Base-by-base conservation (phyloP, 345 rosid genomes). In the Eucalyptus polybractea region DNA sequence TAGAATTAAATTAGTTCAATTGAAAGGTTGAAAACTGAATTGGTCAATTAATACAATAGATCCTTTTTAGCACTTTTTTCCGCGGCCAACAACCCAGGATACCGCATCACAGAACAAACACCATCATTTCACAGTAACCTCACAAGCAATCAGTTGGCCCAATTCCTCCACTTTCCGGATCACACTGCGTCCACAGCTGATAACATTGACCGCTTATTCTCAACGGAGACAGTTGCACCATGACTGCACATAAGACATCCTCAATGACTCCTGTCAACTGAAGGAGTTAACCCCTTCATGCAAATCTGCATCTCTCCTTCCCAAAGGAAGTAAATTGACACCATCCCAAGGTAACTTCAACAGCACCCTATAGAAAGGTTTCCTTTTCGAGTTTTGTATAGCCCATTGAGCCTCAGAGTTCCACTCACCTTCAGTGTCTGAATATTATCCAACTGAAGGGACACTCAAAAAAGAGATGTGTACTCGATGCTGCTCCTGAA, bases 11-110 rank as follows among this genome's bases (percentile, higher is more conserved):
- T 24, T 22, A 5, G 0, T 56, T 56, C 0, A 56, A 56, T 22
- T 24, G 0, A 56, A 56, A 56, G 0, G 13, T 10, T 56, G 3
- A 2, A 0, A 25, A 56, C 0, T 56, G 3, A 53, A 53, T 53
- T 53, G 0, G 2, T 21, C 1, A 21, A 7, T 8, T 5, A 53
- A 53, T 53, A 4, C 11, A 4, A 9, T 56, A 10, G 62, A 56
- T 0, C 0, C 22, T 24, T 56, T 56, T 22, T 4, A 24, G 62
- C 29, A 56, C 3, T 56, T 56, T 56, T 56, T 56, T 4, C 27
- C 13, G 3, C 1, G 7, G 4, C 69, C 16, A 60, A 60, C 4
- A 25, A 27, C 31, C 13, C 67, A 0, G n/a, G 33, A 62, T 62
- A 56, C 69, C 0, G 16, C 69, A 62, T 62, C 69, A 27, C 31